Evolutionary conservation across 768 basidiomycete genomes (phyloP).

Genomic region (Tricholomella constricta): DNA sequence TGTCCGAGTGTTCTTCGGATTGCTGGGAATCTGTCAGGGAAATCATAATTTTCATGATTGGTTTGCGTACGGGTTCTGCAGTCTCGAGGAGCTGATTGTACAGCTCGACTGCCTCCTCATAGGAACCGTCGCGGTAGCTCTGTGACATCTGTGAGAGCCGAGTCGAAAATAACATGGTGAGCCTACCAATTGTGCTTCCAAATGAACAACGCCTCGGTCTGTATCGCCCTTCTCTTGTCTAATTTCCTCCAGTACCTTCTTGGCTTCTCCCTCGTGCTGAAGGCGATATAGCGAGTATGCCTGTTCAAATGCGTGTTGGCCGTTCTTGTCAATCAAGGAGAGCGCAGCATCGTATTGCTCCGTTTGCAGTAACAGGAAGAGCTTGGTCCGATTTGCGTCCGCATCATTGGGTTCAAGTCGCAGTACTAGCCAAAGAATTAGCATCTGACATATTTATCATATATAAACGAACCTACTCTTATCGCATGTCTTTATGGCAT

Average conservation of each 20-base stretch:
- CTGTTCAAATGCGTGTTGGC: conserved; percentile 57
- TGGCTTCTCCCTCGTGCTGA: conserved; percentile 74
- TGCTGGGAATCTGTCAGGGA: conserved; percentile 45
- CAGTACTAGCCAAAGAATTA: conserved; percentile 53
- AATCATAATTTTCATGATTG: not conserved
- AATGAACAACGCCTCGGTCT: conserved; percentile 69
- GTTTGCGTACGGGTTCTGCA: conserved; percentile 66
- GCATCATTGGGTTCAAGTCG: conserved; percentile 62
- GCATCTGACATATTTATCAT: not conserved
- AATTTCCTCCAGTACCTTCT: conserved; percentile 48
- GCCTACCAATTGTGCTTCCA: conserved; percentile 88
- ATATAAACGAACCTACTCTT: conserved; percentile 58
- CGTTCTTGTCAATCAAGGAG: conserved; percentile 47
- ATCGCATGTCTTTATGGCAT: conserved; percentile 90
- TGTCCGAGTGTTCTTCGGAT: conserved; percentile 86
- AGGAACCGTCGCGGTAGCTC: conserved; percentile 80
- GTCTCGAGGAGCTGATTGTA: conserved; percentile 83
- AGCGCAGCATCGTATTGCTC: conserved; percentile 80
- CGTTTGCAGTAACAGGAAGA: conserved; percentile 86
- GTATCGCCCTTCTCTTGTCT: conserved; percentile 46
- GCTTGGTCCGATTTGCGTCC: conserved; percentile 80
- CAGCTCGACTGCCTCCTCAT: conserved; percentile 70
- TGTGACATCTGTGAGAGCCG: conserved; percentile 29
- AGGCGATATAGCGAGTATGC: conserved; percentile 86
- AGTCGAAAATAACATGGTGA: conserved; percentile 10